Evolutionary conservation across 768 basidiomycete genomes (phyloP).

Genomic region (Boletus patriciae): DNA sequence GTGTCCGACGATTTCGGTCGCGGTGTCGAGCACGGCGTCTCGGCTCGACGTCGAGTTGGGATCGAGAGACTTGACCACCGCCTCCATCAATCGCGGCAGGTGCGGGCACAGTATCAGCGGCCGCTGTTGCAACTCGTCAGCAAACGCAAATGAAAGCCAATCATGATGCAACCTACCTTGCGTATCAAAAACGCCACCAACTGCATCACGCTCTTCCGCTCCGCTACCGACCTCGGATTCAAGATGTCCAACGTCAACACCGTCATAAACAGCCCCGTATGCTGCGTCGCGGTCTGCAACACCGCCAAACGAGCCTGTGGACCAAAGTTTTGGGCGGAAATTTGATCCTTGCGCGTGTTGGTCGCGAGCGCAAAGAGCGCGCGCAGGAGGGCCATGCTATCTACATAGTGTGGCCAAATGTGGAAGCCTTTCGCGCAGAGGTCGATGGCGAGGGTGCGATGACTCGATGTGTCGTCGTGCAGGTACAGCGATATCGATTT

Average conservation of each 20-base stretch:
- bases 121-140: constrained; percentile 45
- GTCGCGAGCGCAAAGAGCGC: constrained; percentile 82
- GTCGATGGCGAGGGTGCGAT: constrained; percentile 79
- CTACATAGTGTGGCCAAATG: constrained; percentile 93
- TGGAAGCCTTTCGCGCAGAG: constrained; percentile 88
- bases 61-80: constrained; percentile 94
- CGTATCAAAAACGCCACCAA: constrained; percentile 91
- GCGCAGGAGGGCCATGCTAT: constrained; percentile 85
- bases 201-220: constrained; percentile 87
- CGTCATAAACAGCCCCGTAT: constrained; percentile 92
- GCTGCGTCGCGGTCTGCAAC: constrained; percentile 76
- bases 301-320: constrained; percentile 82
- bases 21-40: constrained; percentile 86
- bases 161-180: constrained; percentile 61
- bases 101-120: constrained; percentile 83
- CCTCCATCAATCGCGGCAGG: constrained; percentile 85
- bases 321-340: constrained; percentile 64
- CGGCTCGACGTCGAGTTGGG: constrained; percentile 75
- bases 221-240: constrained; percentile 67
- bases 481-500: constrained; percentile 80
- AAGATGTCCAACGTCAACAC: constrained; percentile 89
- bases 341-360: constrained; percentile 64
- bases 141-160: too few relatives aligned
- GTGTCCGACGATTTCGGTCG: constrained; percentile 91
- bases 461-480: constrained; percentile 64